Evolutionary conservation across 495 filamentous ascomycete species (phyloP).

Genomic region (Haplographium delicatum): DNA sequence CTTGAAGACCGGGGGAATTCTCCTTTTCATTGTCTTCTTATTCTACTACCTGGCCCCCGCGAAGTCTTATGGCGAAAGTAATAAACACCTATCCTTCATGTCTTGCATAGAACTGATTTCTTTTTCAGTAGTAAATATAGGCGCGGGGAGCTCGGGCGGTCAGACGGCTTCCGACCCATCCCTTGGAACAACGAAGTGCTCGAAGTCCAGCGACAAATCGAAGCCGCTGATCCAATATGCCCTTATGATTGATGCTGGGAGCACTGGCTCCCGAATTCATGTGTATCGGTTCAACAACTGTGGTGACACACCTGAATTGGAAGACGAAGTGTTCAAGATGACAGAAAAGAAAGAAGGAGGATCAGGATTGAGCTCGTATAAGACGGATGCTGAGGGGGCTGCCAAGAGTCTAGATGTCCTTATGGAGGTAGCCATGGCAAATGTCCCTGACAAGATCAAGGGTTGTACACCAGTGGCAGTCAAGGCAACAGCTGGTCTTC

Average conservation of each 20-base stretch:
- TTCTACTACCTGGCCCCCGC: conserved; percentile 68
- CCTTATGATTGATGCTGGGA: conserved; percentile 97
- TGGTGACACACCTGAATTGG: conserved; percentile 88
- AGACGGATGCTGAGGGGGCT: conserved; percentile 75
- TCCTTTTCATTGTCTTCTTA: conserved; percentile 67
- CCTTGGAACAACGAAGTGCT: conserved; percentile 65
- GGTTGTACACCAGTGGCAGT: conserved; percentile 86
- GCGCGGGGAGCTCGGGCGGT: conserved; percentile 31
- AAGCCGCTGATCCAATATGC: conserved; percentile 97
- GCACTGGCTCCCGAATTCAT: conserved; percentile 95
- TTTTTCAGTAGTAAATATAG: conserved; percentile 4
- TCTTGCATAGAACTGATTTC: conserved; percentile 8
- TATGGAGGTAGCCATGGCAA: conserved; percentile 75
- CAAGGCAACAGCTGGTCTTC: conserved; percentile 92
- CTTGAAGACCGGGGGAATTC: conserved; percentile 75
- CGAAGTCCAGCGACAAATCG: conserved; percentile 69
- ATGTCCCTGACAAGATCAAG: conserved; percentile 81
- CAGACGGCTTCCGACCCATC: conserved; percentile 54
- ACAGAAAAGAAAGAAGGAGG: conserved; percentile 72
- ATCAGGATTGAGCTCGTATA: conserved; percentile 82
- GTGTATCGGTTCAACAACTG: conserved; percentile 99
- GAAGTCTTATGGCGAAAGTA: conserved; percentile 40
- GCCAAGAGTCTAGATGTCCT: conserved; percentile 85
- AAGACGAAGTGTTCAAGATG: conserved; percentile 85
- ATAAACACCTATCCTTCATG: too few species aligned